These are phyloP conservation scores for Phytophthora europaea DNA, from an alignment of 352 stramenopile genomes.

Conservation along the genomic window DNA sequence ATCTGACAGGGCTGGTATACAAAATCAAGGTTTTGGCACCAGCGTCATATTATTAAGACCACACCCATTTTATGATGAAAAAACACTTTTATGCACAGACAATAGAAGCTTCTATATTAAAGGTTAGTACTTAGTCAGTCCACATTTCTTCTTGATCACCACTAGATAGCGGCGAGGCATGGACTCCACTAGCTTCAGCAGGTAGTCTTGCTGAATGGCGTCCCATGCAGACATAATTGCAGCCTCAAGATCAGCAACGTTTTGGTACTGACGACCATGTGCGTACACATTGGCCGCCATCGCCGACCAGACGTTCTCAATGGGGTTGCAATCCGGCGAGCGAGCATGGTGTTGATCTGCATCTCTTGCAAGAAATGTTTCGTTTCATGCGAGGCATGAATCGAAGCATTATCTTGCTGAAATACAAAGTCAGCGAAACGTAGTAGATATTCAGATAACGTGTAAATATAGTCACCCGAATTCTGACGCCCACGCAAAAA, in stretches of 20 bases:
- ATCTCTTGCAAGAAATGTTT: not conserved
- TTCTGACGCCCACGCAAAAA: not conserved
- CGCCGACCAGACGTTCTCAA: slow-evolving; percentile 10
- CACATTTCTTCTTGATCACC: not conserved
- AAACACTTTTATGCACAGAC: not conserved
- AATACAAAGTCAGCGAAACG: not conserved
- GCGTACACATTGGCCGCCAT: not conserved
- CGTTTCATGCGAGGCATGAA: not conserved
- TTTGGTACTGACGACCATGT: not conserved
- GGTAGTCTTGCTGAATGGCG: slow-evolving; percentile 5
- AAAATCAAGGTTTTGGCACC: not conserved
- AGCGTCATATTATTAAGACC: not conserved
- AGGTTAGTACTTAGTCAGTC: not conserved
- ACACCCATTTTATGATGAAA: not conserved
- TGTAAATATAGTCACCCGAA: not conserved
- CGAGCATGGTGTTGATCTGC: slow-evolving; percentile 5
- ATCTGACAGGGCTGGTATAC: not conserved
- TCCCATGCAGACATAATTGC: slow-evolving; percentile 1
- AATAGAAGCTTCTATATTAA: not conserved
- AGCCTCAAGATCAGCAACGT: not conserved
- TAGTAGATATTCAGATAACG: not conserved
- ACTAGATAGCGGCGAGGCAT: not conserved
- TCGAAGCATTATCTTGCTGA: not conserved
- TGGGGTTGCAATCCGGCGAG: slow-evolving; percentile 1
- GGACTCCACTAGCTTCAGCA: slow-evolving; percentile 8